Percentiles rank a stretch among this genome's conserved stretches.
These are phyloP conservation scores for Bullera alba DNA, from an alignment of 768 basidiomycete genomes.

Conservation along the genomic window DNA sequence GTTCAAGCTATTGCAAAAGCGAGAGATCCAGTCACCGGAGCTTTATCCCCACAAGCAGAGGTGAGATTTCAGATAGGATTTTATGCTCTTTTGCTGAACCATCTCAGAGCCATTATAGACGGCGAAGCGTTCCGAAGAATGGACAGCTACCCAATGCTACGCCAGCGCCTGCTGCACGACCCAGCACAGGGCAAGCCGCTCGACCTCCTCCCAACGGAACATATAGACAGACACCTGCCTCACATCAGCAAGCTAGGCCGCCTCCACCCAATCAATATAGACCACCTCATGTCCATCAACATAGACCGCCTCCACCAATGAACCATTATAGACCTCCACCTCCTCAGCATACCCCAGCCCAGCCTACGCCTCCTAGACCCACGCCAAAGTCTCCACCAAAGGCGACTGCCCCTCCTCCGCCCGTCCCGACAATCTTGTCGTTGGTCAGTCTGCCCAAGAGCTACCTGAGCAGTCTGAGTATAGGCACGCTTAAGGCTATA, in stretches of 20 bases:
- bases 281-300: slow-evolving; percentile 18
- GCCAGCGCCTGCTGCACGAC: slow-evolving; percentile 1
- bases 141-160: not conserved
- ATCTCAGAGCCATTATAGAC: slow-evolving; percentile 37
- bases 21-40: slow-evolving; percentile 34
- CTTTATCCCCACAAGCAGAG: slow-evolving; percentile 40
- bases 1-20: slow-evolving; percentile 42
- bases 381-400: slow-evolving; percentile 46
- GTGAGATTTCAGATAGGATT: slow-evolving; percentile 19
- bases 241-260: not conserved
- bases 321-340: slow-evolving; percentile 25
- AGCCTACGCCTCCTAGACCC: slow-evolving; percentile 31
- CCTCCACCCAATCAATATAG: slow-evolving; percentile 7
- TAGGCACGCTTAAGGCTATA: slow-evolving; percentile 68
- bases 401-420: slow-evolving; percentile 47
- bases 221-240: slow-evolving; percentile 18
- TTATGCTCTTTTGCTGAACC: too few relatives aligned
- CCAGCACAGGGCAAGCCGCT: slow-evolving; percentile 21
- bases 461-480: slow-evolving; percentile 58
- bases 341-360: slow-evolving; percentile 16
- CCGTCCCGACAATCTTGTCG: slow-evolving; percentile 59
- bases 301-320: slow-evolving; percentile 20
- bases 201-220: slow-evolving; percentile 19
- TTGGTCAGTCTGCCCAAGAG: slow-evolving; percentile 60
- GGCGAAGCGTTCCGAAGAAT: slow-evolving; percentile 38